phyloP scores from a whole-genome alignment of 306 rosid species.

The Morella rubra region DNA sequence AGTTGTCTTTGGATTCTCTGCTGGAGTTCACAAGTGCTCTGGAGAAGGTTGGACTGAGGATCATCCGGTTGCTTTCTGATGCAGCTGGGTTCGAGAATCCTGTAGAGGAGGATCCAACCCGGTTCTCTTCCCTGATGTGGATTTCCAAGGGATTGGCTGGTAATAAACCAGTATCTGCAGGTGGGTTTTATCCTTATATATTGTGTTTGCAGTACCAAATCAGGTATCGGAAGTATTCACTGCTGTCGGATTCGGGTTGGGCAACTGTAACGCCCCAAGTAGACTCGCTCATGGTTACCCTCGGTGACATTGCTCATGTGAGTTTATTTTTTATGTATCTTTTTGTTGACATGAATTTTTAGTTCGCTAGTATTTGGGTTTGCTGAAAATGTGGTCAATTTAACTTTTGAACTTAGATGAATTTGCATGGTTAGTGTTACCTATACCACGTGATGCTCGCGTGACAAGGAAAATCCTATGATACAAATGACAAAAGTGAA shows the following conservation, averaged over 20 bases:
- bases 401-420: no score
- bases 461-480: no score
- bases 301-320: conserved; percentile 90
- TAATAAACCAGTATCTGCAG: conserved; percentile 15
- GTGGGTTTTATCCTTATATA: conserved; percentile 71
- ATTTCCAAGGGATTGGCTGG: conserved; percentile 40
- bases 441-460: no score
- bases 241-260: conserved; percentile 82
- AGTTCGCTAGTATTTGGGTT: not conserved
- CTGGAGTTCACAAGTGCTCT: conserved; percentile 49
- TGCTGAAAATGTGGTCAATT: no score
- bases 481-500: no score
- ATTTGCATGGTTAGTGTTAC: no score
- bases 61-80: conserved; percentile 42
- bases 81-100: conserved; percentile 58
- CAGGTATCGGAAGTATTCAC: conserved; percentile 47
- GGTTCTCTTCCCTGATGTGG: conserved; percentile 58
- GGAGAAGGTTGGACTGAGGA: conserved; percentile 62
- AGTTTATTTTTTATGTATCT: not conserved
- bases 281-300: conserved; percentile 65
- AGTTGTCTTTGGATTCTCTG: conserved; percentile 35
- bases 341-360: not conserved
- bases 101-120: conserved; percentile 34
- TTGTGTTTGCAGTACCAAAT: conserved; percentile 72
- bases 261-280: conserved; percentile 59